Evolutionary conservation across 2,329 filamentous ascomycete genomes (phyloP).

Genomic region (Colletotrichum tamarilloi): DNA sequence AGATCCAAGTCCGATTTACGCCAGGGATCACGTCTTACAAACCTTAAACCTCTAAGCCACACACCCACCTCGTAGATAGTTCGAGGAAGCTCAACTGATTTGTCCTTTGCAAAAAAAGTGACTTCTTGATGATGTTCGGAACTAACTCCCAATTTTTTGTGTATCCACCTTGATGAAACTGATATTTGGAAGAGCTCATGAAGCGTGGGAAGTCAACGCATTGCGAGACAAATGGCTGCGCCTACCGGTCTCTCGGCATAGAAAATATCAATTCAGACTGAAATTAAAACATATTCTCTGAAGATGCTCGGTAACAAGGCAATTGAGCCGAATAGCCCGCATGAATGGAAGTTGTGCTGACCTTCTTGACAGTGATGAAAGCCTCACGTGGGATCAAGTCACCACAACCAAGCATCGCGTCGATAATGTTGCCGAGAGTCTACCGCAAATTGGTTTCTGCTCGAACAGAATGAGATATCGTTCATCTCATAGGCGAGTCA

Average conservation of each 20-base stretch:
- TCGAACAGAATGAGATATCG: no score
- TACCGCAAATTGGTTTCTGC: no score
- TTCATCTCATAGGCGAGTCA: no score
- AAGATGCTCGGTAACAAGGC: not conserved
- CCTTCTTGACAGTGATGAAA: not conserved
- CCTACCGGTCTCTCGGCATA: not conserved
- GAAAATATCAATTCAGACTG: not conserved
- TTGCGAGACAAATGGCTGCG: not conserved
- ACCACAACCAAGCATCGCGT: no score
- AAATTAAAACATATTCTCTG: not conserved
- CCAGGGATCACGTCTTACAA: slow-evolving; percentile 24
- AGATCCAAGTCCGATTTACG: slow-evolving; percentile 6
- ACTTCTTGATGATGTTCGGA: not conserved
- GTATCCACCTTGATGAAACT: slow-evolving; percentile 9
- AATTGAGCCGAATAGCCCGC: not conserved
- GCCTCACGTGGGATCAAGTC: not conserved
- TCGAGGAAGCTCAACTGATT: not conserved
- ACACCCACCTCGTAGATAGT: not conserved
- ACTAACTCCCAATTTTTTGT: no score
- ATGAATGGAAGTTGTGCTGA: not conserved
- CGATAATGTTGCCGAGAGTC: no score
- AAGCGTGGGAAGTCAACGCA: not conserved
- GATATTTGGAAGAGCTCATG: not conserved
- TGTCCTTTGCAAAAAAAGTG: not conserved
- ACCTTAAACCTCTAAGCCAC: slow-evolving; percentile 17